Evolutionary conservation across 805 yeast species (phyloP).

Genomic region (Barnettozyma salicaria): DNA sequence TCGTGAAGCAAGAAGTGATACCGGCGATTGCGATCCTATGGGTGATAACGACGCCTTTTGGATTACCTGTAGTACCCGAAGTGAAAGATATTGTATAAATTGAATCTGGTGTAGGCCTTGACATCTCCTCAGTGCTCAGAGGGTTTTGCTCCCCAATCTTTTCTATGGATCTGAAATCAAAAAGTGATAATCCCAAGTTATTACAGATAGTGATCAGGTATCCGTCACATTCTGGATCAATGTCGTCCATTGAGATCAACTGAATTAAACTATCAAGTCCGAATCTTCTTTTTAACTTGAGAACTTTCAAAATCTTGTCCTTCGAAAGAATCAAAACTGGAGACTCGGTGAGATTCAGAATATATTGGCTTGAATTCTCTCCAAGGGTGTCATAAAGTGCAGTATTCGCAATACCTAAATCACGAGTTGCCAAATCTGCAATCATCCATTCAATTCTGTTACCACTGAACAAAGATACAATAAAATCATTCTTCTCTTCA

Average conservation of each 20-base stretch:
- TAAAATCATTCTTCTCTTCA: conserved; percentile 28
- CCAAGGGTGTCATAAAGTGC: conserved; percentile 54
- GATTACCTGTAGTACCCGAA: conserved; percentile 62
- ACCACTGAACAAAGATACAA: conserved; percentile 46
- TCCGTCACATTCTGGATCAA: conserved; percentile 25
- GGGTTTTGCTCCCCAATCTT: conserved; percentile 29
- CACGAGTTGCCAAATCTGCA: conserved; percentile 47
- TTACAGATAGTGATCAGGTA: conserved; percentile 19
- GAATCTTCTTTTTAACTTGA: conserved; percentile 35
- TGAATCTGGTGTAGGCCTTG: conserved; percentile 34
- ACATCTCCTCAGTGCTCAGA: conserved; percentile 26
- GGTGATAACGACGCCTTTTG: conserved; percentile 52
- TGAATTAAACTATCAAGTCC: conserved; percentile 30
- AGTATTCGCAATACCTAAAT: conserved; percentile 36
- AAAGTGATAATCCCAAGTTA: conserved; percentile 29
- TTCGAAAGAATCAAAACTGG: conserved; percentile 52
- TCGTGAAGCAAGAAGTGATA: conserved; percentile 25
- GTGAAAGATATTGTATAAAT: conserved; percentile 54
- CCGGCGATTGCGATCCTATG: conserved; percentile 41
- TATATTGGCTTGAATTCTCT: conserved; percentile 54
- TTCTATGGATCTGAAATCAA: conserved; percentile 30
- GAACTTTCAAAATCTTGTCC: conserved; percentile 36
- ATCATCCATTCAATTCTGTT: conserved; percentile 61
- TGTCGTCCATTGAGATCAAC: conserved; percentile 43
- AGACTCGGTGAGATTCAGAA: conserved; percentile 52